Conservation (phyloP, 306 rosid genomes). For the Ormosia emarginata region DNA sequence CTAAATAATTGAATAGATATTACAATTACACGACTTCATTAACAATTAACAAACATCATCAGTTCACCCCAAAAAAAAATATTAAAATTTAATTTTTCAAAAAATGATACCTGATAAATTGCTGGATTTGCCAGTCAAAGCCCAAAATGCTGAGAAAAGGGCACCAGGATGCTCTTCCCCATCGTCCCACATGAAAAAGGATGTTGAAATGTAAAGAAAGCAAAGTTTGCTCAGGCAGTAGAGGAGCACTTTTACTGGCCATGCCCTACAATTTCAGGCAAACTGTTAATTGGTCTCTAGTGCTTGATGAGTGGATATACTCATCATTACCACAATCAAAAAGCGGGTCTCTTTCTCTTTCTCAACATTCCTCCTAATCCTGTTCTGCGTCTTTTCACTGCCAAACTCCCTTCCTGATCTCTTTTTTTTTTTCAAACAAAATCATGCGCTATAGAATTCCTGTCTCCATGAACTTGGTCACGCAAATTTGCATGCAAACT, state of each 20-base stretch:
- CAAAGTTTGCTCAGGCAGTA: constrained; percentile 29
- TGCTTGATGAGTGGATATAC: constrained; percentile 47
- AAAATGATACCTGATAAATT: background rate
- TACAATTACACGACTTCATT: background rate
- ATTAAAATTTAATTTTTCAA: too few species aligned
- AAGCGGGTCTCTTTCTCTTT: constrained; percentile 36
- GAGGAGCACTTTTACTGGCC: constrained; percentile 26
- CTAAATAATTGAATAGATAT: background rate
- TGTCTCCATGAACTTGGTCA: constrained; percentile 69
- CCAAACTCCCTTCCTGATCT: constrained; percentile 22
- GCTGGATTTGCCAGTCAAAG: background rate
- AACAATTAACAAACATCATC: background rate
- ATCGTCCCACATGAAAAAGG: constrained; percentile 8
- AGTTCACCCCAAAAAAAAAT: too few species aligned
- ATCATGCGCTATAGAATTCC: constrained; percentile 65
- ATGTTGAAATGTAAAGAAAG: constrained; percentile 26
- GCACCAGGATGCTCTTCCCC: background rate
- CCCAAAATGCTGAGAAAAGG: background rate
- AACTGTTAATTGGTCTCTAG: constrained; percentile 34
- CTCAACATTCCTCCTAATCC: constrained; percentile 34
- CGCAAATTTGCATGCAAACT: constrained; percentile 69
- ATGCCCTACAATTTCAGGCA: constrained; percentile 18
- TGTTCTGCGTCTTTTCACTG: constrained; percentile 33
- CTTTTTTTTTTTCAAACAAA: constrained; percentile 36
- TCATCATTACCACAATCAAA: constrained; percentile 71